A percentile compares a stretch with the other conserved stretches of the same genome.
Conservation (phyloP, 83 land plant species). For the Picea abies region DNA sequence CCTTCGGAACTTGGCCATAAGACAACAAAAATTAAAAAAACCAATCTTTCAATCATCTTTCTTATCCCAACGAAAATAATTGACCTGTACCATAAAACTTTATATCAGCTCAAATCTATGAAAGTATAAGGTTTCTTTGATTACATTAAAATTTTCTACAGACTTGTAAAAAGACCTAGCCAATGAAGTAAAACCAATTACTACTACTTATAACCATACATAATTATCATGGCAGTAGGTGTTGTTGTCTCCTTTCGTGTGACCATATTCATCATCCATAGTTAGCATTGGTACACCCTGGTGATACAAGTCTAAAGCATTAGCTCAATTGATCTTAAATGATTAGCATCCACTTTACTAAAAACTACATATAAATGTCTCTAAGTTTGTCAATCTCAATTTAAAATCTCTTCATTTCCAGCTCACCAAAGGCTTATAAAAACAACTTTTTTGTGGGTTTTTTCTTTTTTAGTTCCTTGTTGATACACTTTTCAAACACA, state of each 20-base stretch:
- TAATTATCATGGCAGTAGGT: conserved; percentile 96
- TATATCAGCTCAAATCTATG: background rate
- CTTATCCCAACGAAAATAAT: conserved; percentile 97
- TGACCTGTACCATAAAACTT: conserved; percentile 52
- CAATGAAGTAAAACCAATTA: background rate
- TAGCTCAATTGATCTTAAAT: conserved; percentile 7
- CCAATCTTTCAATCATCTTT: conserved; percentile 58
- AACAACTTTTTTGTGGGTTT: too few relatives aligned
- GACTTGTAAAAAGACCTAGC: too few relatives aligned
- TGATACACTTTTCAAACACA: background rate
- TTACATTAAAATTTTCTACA: background rate
- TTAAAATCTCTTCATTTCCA: background rate
- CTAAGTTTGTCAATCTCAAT: background rate
- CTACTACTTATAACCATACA: conserved; percentile 36
- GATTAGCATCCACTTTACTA: background rate
- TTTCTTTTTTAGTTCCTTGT: background rate
- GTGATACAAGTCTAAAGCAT: background rate
- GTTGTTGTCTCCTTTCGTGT: conserved; percentile 99
- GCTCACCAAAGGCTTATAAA: background rate
- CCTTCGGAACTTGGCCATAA: conserved; percentile 81
- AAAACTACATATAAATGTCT: background rate
- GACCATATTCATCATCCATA: conserved; percentile 99
- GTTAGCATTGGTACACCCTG: conserved; percentile 98
- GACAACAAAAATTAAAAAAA: conserved; percentile 78
- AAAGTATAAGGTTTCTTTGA: background rate